These are phyloP conservation scores for Podaxis sp. DNA, from an alignment of 768 basidiomycete species.

Conservation along the genomic window DNA sequence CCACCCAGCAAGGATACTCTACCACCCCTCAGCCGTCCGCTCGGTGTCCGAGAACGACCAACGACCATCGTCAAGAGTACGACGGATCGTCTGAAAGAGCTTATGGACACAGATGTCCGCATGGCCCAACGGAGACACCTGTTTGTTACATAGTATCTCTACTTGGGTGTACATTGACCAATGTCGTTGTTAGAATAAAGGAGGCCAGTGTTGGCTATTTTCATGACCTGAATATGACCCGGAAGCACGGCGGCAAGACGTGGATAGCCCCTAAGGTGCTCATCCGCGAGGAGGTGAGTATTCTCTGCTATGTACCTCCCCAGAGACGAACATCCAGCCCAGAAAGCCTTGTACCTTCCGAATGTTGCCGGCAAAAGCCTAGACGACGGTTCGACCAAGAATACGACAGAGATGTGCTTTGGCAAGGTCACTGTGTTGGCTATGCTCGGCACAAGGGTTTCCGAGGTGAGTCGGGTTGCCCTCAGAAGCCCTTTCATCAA, in stretches of 20 bases:
- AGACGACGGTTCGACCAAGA: slow-evolving; percentile 49
- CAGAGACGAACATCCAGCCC: slow-evolving; percentile 10
- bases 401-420: slow-evolving; percentile 76
- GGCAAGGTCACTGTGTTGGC: slow-evolving; percentile 79
- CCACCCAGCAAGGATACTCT: slow-evolving; percentile 24
- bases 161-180: background rate
- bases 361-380: slow-evolving; percentile 77
- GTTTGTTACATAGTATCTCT: slow-evolving; percentile 30
- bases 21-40: slow-evolving; percentile 55
- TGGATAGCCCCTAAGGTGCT: slow-evolving; percentile 91
- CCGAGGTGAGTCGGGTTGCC: slow-evolving; percentile 59
- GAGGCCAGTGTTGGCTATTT: slow-evolving; percentile 81
- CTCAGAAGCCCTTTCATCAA: background rate
- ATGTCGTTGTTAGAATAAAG: slow-evolving; percentile 35
- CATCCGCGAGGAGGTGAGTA: slow-evolving; percentile 85
- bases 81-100: slow-evolving; percentile 62
- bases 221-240: slow-evolving; percentile 75
- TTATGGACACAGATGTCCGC: slow-evolving; percentile 70
- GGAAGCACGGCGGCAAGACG: slow-evolving; percentile 86
- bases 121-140: slow-evolving; percentile 69
- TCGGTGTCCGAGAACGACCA: slow-evolving; percentile 76
- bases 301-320: background rate
- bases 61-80: slow-evolving; percentile 56
- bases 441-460: slow-evolving; percentile 84
- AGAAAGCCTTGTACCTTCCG: slow-evolving; percentile 94